Percentiles rank a stretch among this genome's conserved stretches.
Evolutionary conservation across 345 rosid species (phyloP).

Genomic region (Populus euphratica): DNA sequence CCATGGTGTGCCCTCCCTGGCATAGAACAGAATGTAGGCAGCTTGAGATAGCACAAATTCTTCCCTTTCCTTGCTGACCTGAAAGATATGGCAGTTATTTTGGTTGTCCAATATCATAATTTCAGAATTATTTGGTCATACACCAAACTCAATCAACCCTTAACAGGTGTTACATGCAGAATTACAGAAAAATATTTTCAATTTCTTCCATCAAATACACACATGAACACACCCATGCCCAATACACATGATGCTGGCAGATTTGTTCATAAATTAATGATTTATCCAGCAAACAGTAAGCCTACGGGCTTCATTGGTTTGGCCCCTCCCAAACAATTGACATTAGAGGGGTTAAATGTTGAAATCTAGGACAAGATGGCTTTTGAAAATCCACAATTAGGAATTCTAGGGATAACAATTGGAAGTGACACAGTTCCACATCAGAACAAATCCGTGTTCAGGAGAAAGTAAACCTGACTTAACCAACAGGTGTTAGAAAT

Average conservation of each 20-base stretch:
- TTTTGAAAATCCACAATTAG: not conserved
- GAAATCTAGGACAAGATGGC: not conserved
- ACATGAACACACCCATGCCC: not conserved
- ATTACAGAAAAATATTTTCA: not conserved
- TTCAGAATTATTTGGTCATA: not conserved
- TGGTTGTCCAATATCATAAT: not conserved
- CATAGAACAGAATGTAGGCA: constrained; percentile 83
- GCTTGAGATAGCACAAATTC: constrained; percentile 59
- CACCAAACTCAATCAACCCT: not conserved
- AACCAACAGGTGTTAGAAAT: not conserved
- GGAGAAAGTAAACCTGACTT: not conserved
- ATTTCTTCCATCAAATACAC: not conserved
- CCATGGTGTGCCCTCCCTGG: constrained; percentile 68
- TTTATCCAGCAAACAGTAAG: not conserved
- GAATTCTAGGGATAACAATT: not conserved
- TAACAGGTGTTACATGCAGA: not conserved
- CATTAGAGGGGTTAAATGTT: not conserved
- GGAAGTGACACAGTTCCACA: not conserved
- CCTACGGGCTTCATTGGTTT: not conserved
- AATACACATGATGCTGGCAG: not conserved
- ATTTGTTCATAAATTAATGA: not conserved
- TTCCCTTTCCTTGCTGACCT: constrained; percentile 57
- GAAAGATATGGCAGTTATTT: constrained; percentile 12
- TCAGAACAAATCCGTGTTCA: not conserved
- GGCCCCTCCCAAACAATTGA: not conserved